These are phyloP conservation scores for Corynascus novoguineensis DNA, from an alignment of 495 filamentous ascomycete species.

Conservation along the genomic window DNA sequence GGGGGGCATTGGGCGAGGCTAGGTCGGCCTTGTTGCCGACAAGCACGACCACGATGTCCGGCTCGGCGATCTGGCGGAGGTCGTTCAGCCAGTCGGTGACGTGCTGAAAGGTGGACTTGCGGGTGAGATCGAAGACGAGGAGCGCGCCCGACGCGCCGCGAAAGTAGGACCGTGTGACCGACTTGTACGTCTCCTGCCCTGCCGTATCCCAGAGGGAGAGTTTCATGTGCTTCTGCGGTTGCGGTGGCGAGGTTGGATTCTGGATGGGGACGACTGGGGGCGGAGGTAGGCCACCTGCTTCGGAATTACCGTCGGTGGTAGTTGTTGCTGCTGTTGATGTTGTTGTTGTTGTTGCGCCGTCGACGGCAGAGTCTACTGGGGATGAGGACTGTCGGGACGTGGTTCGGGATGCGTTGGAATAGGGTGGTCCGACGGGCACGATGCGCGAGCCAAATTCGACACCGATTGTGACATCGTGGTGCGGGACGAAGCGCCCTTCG, in stretches of 20 bases:
- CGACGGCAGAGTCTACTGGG: conserved; percentile 4
- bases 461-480: conserved; percentile 96
- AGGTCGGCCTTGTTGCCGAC: conserved; percentile 95
- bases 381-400: conserved; percentile 29
- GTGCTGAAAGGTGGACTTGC: conserved; percentile 75
- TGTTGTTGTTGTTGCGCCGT: background rate
- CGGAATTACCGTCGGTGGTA: too few species aligned
- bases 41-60: conserved; percentile 85
- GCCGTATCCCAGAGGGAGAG: conserved; percentile 87
- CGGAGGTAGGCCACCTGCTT: conserved; percentile 33
- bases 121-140: conserved; percentile 90
- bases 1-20: conserved; percentile 37
- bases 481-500: conserved; percentile 87
- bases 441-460: conserved; percentile 96
- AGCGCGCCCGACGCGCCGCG: conserved; percentile 86
- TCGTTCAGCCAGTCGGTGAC: conserved; percentile 90
- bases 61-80: conserved; percentile 85
- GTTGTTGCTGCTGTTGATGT: background rate
- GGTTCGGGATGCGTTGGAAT: conserved; percentile 30
- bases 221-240: conserved; percentile 72
- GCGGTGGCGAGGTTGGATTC: conserved; percentile 19
- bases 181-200: conserved; percentile 94
- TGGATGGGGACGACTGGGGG: conserved; percentile 19
- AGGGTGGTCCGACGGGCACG: conserved; percentile 82
- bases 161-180: conserved; percentile 92